Evolutionary conservation across 345 rosid species (phyloP), one percentile per base, ranked within the genome.

Genomic region (Camelina hispida): DNA sequence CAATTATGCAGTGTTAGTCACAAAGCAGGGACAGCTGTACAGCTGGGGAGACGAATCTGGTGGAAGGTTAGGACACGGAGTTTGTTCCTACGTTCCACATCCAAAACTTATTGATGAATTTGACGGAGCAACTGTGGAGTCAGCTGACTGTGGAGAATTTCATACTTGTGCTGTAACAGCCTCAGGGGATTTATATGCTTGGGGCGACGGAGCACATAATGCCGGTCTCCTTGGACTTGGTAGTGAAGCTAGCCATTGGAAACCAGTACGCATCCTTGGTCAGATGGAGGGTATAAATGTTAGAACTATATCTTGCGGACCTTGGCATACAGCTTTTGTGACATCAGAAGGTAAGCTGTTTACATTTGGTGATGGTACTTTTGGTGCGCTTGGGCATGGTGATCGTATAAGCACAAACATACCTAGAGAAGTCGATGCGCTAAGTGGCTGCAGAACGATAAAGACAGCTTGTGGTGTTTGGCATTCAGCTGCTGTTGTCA

Each of bases 401-500:
- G 89, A 88, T 79, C 79, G 84, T 52, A 25, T 56, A 28, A 81
- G 84, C 74, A 77, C 75, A 51, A 72, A 44, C 66, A 52, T 79
- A 69, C 93, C 93, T 7, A 80, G 88, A 72, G 87, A 88, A 78
- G 93, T 83, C 7, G 87, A 88, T 62, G 80, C 76, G 3, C 66
- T 88, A 68, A 81, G 63, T 35, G 84, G 83, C 32, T 81, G 83
- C 5, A 86, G 84, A 68, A 84, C 88, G 1, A 66, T 84, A 37
- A 76, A 22, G 37, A 80, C 77, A 51, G 79, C 92, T 61, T 84
- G 92, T 77, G 89, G 92, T 30, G 84, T 84, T 47, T 87, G 89
- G 92, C 92, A 87, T 84, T 81, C 89, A 47, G 88, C 92, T 75
- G 92, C 92, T 35, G 62, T 87, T 69, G 88, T 84, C 34, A 81